A percentile compares a stretch with the other conserved stretches of the same genome.
Conservation (phyloP, 1,284 basidiomycete genomes). For the Cryptococcus sp. region DNA sequence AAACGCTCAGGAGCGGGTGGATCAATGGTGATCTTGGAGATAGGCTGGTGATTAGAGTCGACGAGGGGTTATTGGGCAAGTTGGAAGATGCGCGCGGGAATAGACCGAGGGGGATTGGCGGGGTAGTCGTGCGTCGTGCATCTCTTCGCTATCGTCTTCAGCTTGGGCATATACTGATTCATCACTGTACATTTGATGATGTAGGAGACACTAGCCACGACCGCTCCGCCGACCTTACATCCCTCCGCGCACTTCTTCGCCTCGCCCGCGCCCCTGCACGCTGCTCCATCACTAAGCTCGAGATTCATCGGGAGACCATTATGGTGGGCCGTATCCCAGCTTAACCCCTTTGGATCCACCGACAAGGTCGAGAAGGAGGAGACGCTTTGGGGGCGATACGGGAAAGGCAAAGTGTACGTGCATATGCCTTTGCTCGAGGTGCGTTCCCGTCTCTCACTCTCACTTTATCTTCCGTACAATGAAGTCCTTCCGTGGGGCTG, state of each 20-base stretch:
- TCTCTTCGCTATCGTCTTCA: constrained; percentile 1
- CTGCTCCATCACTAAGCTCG: constrained; percentile 68
- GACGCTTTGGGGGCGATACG: constrained; percentile 64
- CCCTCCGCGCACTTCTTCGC: constrained; percentile 64
- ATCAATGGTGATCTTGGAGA: constrained; percentile 55
- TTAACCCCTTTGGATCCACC: constrained; percentile 64
- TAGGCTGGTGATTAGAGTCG: constrained; percentile 67
- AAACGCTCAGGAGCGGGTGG: constrained; percentile 63
- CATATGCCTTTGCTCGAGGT: constrained; percentile 58
- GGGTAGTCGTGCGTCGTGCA: constrained; percentile 70
- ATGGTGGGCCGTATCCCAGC: constrained; percentile 80
- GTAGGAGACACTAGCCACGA: constrained; percentile 35
- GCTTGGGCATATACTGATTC: not conserved
- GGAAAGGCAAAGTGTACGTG: constrained; percentile 71
- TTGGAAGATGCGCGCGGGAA: constrained; percentile 56
- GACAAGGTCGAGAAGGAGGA: constrained; percentile 62
- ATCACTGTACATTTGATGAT: not conserved
- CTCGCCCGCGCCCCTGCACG: constrained; percentile 65
- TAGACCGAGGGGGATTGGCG: constrained; percentile 76
- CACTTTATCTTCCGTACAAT: not conserved
- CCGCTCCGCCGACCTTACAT: constrained; percentile 52
- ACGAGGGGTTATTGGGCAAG: constrained; percentile 62
- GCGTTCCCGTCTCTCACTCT: not conserved
- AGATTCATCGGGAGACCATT: constrained; percentile 74
- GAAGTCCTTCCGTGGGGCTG: constrained; percentile 4